Conservation (phyloP, 192 early-diverging fungal species). For the Coemansia biformis region DNA sequence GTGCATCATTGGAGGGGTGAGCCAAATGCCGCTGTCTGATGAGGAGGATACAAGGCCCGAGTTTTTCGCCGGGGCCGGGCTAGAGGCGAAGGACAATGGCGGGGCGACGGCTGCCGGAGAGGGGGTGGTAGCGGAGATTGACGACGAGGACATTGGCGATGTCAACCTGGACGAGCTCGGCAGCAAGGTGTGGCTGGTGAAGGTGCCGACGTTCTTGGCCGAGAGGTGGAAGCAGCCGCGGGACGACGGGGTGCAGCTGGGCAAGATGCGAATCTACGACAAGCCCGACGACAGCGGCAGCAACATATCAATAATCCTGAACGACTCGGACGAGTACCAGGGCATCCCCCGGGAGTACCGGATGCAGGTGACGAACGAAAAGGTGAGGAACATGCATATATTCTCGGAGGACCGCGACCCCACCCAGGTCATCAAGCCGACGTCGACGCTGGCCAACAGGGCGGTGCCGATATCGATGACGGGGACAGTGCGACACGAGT, state of each 20-base stretch:
- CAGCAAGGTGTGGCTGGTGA: constrained; percentile 89
- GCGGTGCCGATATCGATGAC: constrained; percentile 52
- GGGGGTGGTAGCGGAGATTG: neutral
- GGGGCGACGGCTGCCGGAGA: neutral
- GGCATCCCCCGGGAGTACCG: constrained; percentile 81
- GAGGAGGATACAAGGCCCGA: constrained; percentile 33
- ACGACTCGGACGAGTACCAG: constrained; percentile 53
- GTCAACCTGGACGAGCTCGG: constrained; percentile 60
- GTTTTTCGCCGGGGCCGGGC: constrained; percentile 25
- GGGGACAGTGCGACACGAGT: constrained; percentile 71
- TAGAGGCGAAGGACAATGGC: constrained; percentile 5
- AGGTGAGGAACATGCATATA: constrained; percentile 71
- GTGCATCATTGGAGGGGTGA: no score
- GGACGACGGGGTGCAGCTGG: constrained; percentile 65
- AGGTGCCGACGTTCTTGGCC: constrained; percentile 85
- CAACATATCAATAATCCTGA: constrained; percentile 64
- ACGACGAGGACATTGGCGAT: constrained; percentile 65
- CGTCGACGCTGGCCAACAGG: constrained; percentile 42
- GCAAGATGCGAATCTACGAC: constrained; percentile 72
- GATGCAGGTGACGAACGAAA: constrained; percentile 62
- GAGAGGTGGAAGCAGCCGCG: constrained; percentile 71
- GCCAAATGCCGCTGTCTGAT: constrained; percentile 26
- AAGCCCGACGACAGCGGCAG: constrained; percentile 50
- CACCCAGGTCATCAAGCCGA: constrained; percentile 38
- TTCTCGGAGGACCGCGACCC: constrained; percentile 61